phyloP scores from a whole-genome alignment of 768 basidiomycete genomes.

The Lentinula detonsa region DNA sequence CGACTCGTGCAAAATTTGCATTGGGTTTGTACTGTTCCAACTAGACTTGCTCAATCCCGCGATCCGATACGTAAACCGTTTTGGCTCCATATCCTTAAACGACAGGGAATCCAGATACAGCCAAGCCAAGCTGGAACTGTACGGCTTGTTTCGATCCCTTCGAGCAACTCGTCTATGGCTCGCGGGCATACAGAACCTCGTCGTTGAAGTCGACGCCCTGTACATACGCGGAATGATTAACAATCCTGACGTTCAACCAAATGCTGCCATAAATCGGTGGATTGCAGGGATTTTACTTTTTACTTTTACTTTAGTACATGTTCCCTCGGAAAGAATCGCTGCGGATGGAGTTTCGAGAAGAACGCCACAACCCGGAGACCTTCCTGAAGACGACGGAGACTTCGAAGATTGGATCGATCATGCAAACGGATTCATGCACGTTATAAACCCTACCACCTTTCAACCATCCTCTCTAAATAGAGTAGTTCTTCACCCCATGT shows the following conservation, averaged over 20 bases:
- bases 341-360: too few species aligned
- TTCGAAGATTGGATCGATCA: too few species aligned
- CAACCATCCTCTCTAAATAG: not conserved
- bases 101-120: not conserved
- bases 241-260: too few species aligned
- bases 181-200: not conserved
- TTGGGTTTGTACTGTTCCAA: constrained; percentile 20
- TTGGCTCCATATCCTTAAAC: not conserved
- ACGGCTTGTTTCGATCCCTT: not conserved
- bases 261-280: too few species aligned
- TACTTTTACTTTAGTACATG: too few species aligned
- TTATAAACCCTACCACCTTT: not conserved
- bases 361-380: too few species aligned
- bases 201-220: not conserved
- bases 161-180: not conserved
- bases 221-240: not conserved
- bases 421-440: too few species aligned
- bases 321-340: too few species aligned
- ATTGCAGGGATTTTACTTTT: too few species aligned
- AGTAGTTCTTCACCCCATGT: not conserved
- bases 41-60: constrained; percentile 11
- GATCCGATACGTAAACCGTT: not conserved
- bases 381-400: too few species aligned
- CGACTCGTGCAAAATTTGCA: constrained; percentile 20
- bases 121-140: not conserved